Percentiles rank a stretch among this genome's conserved stretches.
phyloP scores from a whole-genome alignment of 805 yeast species.

The Pichia thaimueangensis region DNA sequence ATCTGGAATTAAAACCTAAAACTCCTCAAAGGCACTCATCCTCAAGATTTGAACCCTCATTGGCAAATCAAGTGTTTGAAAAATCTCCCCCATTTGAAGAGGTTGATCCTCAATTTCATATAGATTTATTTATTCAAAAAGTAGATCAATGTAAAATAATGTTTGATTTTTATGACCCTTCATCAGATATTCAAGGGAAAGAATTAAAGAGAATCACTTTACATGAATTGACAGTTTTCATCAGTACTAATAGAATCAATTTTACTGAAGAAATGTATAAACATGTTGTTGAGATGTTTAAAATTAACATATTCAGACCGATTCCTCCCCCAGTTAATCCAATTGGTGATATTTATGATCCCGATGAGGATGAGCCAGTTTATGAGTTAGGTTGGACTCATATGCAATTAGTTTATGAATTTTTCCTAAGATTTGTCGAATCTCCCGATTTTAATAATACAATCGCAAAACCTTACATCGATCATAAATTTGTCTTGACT shows the following conservation, averaged over 20 bases:
- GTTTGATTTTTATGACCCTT: slow-evolving; percentile 92
- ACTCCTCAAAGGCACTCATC: slow-evolving; percentile 90
- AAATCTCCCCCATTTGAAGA: slow-evolving; percentile 85
- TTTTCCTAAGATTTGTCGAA: slow-evolving; percentile 86
- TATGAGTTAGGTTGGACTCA: slow-evolving; percentile 98
- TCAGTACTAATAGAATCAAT: slow-evolving; percentile 72
- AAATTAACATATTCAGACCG: slow-evolving; percentile 83
- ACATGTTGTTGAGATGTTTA: slow-evolving; percentile 86
- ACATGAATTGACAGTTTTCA: slow-evolving; percentile 84
- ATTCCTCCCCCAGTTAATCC: slow-evolving; percentile 98
- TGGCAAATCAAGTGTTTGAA: slow-evolving; percentile 53
- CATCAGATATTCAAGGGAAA: slow-evolving; percentile 86
- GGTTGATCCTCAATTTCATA: slow-evolving; percentile 70
- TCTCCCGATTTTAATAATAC: slow-evolving; percentile 92
- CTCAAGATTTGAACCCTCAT: slow-evolving; percentile 80
- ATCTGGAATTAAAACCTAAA: slow-evolving; percentile 63
- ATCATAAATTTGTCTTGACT: slow-evolving; percentile 77
- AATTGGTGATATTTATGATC: slow-evolving; percentile 91
- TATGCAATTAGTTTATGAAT: slow-evolving; percentile 94
- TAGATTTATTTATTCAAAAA: slow-evolving; percentile 75
- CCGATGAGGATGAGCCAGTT: slow-evolving; percentile 98
- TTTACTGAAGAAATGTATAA: slow-evolving; percentile 88
- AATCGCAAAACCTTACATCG: slow-evolving; percentile 87
- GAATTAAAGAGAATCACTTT: slow-evolving; percentile 83
- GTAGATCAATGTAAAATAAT: slow-evolving; percentile 91